Percentiles rank a stretch among this genome's conserved stretches.
phyloP scores from a whole-genome alignment of 192 early-diverging fungal genomes.

The Coemansia sp. region DNA sequence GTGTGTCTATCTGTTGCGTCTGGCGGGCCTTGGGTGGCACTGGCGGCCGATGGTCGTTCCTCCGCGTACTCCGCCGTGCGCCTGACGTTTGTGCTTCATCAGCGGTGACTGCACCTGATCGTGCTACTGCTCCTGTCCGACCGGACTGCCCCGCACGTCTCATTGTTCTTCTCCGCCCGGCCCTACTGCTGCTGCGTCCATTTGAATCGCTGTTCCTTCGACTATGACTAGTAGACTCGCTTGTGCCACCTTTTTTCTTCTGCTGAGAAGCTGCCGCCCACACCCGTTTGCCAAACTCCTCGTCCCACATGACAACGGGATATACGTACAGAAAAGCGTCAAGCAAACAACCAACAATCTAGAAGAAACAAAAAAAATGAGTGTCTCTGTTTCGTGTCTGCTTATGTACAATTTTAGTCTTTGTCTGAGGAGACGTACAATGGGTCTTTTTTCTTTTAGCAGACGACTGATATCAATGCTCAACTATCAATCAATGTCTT shows the following conservation, averaged over 20 bases:
- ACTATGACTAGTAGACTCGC: not conserved
- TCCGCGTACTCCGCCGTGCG: not conserved
- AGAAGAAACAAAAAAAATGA: not conserved
- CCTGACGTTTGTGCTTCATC: not conserved
- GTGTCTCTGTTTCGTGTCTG: not conserved
- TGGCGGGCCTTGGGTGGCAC: not conserved
- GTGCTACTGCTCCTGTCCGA: not conserved
- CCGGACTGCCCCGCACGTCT: not conserved
- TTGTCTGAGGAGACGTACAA: not conserved
- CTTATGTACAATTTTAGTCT: not conserved
- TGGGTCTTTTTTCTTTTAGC: not conserved
- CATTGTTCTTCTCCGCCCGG: conserved; percentile 5
- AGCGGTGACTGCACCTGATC: not conserved
- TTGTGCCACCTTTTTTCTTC: not conserved
- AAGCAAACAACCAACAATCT: not conserved
- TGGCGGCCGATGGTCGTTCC: conserved; percentile 4
- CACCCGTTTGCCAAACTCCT: conserved; percentile 24
- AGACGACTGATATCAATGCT: not conserved
- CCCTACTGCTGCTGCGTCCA: conserved; percentile 1
- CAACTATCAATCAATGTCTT: not conserved
- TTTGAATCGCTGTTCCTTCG: not conserved
- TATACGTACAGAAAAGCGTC: not conserved
- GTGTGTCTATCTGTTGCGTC: not conserved
- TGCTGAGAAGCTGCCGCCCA: conserved; percentile 18
- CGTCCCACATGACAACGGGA: conserved; percentile 21